These are phyloP conservation scores for Sporothrix humicola DNA, from an alignment of 2,329 filamentous ascomycete species.

Conservation along the genomic window DNA sequence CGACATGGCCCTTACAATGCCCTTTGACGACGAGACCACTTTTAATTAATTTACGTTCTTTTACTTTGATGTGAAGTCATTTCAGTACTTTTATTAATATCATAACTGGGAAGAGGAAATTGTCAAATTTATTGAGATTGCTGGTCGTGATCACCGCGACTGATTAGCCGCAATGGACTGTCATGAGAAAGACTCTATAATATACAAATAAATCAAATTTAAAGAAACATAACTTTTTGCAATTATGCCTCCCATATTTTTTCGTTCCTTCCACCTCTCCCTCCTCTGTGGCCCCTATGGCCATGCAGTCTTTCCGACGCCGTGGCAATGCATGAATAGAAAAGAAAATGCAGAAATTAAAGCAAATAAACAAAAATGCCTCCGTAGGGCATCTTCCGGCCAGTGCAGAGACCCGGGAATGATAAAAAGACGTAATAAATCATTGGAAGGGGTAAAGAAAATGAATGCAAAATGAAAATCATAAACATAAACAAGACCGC, in stretches of 20 bases:
- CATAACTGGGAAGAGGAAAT: background rate
- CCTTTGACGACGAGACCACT: background rate
- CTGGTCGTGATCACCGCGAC: background rate
- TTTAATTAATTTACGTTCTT: background rate
- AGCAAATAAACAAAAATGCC: background rate
- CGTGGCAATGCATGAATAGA: constrained; percentile 1
- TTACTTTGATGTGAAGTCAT: background rate
- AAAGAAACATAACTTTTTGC: background rate
- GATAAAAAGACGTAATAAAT: background rate
- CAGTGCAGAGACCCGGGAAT: too few relatives aligned
- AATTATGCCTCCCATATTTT: background rate
- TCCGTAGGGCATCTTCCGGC: background rate
- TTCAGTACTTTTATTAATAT: background rate
- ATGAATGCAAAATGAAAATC: background rate
- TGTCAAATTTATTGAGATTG: background rate
- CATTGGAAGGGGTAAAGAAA: constrained; percentile 1
- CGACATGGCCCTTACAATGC: too few relatives aligned
- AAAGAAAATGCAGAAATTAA: background rate
- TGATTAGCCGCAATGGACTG: too few relatives aligned
- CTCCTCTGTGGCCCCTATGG: background rate
- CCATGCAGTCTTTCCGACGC: background rate
- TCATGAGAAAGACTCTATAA: background rate
- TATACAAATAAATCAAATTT: too few relatives aligned
- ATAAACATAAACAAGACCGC: background rate
- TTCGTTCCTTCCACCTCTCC: background rate